Evolutionary conservation across 192 early-diverging fungal genomes (phyloP).

Genomic region (Chytriomyces confervae): DNA sequence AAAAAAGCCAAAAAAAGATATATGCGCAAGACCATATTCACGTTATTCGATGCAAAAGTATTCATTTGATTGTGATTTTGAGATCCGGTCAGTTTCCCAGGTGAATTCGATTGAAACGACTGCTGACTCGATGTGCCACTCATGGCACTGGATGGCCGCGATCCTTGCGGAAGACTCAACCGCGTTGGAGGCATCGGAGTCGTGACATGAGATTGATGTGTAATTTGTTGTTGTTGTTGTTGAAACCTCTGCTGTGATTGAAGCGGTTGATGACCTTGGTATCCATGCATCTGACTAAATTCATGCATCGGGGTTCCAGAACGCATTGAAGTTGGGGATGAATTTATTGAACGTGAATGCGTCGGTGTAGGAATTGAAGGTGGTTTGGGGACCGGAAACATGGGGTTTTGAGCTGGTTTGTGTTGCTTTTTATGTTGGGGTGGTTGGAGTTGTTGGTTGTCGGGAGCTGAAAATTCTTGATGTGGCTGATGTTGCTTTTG

Average conservation of each 20-base stretch:
- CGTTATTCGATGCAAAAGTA: background rate
- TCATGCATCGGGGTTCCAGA: too few relatives aligned
- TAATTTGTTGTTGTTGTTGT: background rate
- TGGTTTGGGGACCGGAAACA: background rate
- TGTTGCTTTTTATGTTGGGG: background rate
- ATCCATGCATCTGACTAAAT: background rate
- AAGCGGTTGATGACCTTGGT: background rate
- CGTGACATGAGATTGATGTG: background rate
- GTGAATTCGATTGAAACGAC: background rate
- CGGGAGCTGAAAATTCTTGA: background rate
- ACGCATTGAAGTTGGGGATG: too few relatives aligned
- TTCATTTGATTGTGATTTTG: background rate
- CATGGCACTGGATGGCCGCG: background rate
- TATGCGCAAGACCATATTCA: background rate
- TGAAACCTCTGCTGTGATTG: background rate
- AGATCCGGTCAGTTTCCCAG: background rate
- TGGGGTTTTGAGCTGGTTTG: background rate
- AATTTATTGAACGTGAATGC: too few relatives aligned
- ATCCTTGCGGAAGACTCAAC: background rate
- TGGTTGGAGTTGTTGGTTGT: background rate
- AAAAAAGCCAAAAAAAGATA: background rate
- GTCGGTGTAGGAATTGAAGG: background rate
- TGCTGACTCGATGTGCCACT: background rate
- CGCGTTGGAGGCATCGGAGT: slow-evolving; percentile 12
- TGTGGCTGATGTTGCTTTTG: background rate